A percentile compares a stretch with the other conserved stretches of the same genome.
phyloP scores from a whole-genome alignment of 352 stramenopile genomes.

The Phytophthora cryptogea region DNA sequence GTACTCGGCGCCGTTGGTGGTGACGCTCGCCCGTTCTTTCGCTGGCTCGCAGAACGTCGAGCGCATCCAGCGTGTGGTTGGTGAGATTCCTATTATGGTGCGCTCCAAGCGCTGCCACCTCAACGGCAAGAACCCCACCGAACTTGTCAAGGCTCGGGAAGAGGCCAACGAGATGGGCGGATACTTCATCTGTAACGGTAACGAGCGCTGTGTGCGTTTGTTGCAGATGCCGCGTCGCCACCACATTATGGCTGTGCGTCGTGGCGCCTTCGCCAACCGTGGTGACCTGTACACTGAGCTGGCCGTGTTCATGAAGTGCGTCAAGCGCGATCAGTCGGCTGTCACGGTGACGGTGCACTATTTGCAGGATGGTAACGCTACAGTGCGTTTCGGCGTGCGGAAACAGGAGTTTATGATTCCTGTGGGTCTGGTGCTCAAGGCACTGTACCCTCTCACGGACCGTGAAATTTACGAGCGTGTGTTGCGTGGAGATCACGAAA shows the following conservation, averaged over 20 bases:
- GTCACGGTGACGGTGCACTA: slow-evolving; percentile 99
- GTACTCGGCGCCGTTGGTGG: slow-evolving; percentile 95
- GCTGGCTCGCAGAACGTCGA: slow-evolving; percentile 81
- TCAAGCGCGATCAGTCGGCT: slow-evolving; percentile 94
- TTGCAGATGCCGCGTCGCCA: slow-evolving; percentile 94
- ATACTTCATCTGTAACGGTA: slow-evolving; percentile 99
- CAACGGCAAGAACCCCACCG: slow-evolving; percentile 71
- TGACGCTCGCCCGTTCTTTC: slow-evolving; percentile 90
- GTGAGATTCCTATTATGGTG: slow-evolving; percentile 98
- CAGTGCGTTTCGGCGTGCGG: slow-evolving; percentile 94
- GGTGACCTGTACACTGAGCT: slow-evolving; percentile 96
- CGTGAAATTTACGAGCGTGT: slow-evolving; percentile 98
- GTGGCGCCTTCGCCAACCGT: slow-evolving; percentile 98
- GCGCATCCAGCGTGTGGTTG: slow-evolving; percentile 88
- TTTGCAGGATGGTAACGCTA: slow-evolving; percentile 96
- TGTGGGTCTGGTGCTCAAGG: slow-evolving; percentile 96
- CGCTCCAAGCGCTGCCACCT: slow-evolving; percentile 96
- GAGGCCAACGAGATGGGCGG: slow-evolving; percentile 98
- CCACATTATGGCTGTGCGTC: slow-evolving; percentile 94
- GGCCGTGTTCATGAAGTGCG: slow-evolving; percentile 97
- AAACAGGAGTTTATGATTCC: slow-evolving; percentile 99
- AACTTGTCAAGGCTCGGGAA: slow-evolving; percentile 91
- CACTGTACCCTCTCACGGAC: slow-evolving; percentile 90
- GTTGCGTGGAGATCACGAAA: slow-evolving; percentile 93
- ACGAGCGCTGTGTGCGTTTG: slow-evolving; percentile 98